These are phyloP conservation scores for Trichoderma sp. DNA, from an alignment of 2,329 filamentous ascomycete species.

Conservation along the genomic window DNA sequence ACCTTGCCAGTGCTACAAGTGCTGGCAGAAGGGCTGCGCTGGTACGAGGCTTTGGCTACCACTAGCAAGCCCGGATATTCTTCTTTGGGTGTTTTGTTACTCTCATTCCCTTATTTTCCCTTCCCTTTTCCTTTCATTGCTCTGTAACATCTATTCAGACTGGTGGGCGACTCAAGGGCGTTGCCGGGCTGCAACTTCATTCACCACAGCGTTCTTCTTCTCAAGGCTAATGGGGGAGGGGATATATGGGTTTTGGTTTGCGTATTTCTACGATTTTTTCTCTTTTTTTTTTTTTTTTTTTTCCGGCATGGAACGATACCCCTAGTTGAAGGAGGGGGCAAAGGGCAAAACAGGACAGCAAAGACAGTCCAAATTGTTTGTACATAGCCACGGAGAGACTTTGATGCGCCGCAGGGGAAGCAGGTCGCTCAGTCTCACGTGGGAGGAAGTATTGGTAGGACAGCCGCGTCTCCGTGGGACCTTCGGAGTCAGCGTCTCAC, in stretches of 20 bases:
- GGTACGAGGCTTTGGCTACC: background rate
- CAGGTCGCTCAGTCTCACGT: background rate
- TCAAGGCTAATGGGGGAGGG: background rate
- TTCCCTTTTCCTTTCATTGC: background rate
- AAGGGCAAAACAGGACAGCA: conserved; percentile 10
- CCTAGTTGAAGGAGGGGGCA: conserved; percentile 25
- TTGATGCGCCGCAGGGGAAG: background rate
- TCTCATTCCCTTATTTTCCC: background rate
- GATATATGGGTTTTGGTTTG: background rate
- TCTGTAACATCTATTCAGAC: conserved; percentile 9
- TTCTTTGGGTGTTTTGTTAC: background rate
- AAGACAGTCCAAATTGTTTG: background rate
- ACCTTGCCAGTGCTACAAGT: background rate
- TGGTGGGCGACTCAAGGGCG: conserved; percentile 18
- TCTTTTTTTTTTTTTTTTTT: conserved; percentile 14
- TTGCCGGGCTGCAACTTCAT: conserved; percentile 23
- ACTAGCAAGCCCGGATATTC: background rate
- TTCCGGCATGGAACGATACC: conserved; percentile 29
- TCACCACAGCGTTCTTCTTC: conserved; percentile 18
- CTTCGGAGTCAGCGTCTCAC: conserved; percentile 17
- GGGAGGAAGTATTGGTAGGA: no score
- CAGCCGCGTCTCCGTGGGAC: background rate
- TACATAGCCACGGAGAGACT: conserved; percentile 17
- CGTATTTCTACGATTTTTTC: conserved; percentile 21
- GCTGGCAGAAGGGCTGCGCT: background rate